These are phyloP conservation scores for Yarrowia osloensis DNA, from an alignment of 805 yeast species.

Conservation along the genomic window DNA sequence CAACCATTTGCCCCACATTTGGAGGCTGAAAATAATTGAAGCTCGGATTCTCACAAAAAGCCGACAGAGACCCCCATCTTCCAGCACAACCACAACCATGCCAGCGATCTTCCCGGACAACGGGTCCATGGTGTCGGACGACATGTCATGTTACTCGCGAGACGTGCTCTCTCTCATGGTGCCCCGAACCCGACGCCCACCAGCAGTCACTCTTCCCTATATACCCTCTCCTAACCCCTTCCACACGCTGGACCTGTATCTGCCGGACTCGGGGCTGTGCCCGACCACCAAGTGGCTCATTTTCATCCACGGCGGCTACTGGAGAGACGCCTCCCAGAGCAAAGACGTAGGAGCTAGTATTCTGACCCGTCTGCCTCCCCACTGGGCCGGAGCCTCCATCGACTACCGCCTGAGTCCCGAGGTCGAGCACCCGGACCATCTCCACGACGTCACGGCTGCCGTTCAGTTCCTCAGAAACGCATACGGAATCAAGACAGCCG, in stretches of 20 bases:
- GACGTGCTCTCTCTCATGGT: conserved; percentile 25
- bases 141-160: not conserved
- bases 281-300: conserved; percentile 43
- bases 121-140: conserved; percentile 12
- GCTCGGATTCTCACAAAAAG: not conserved
- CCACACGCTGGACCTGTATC: conserved; percentile 32
- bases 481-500: conserved; percentile 39
- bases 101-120: conserved; percentile 20
- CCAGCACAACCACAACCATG: not conserved
- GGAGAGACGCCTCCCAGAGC: conserved; percentile 73
- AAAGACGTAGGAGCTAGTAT: conserved; percentile 54
- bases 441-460: conserved; percentile 56
- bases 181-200: conserved; percentile 32
- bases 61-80: not conserved
- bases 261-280: conserved; percentile 31
- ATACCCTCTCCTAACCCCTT: conserved; percentile 32
- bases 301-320: conserved; percentile 85
- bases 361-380: conserved; percentile 38
- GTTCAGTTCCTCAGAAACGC: conserved; percentile 40
- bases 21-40: not conserved
- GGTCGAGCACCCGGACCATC: conserved; percentile 61
- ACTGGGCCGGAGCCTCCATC: conserved; percentile 44
- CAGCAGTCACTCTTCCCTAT: conserved; percentile 32
- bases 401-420: conserved; percentile 72
- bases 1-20: conserved; percentile 3